Conservation (phyloP, 805 yeast genomes). For the Isabelozyma heimii region DNA sequence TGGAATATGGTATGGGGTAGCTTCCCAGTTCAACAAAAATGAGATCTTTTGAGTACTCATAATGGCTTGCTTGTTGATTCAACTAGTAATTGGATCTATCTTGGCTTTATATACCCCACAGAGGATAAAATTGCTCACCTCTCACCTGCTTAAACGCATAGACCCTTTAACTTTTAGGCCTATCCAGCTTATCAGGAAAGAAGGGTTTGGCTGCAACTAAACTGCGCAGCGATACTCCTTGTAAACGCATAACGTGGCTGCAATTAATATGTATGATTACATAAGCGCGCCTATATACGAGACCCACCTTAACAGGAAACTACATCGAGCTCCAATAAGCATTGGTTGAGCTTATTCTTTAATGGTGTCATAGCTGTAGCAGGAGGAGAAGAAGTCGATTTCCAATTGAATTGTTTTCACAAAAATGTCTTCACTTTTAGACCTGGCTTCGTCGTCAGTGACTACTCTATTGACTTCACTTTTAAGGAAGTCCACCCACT, state of each 20-base stretch:
- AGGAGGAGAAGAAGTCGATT: slow-evolving; percentile 44
- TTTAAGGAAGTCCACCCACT: slow-evolving; percentile 47
- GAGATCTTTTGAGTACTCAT: slow-evolving; percentile 50
- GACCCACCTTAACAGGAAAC: too few relatives aligned
- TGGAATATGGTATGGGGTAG: slow-evolving; percentile 57
- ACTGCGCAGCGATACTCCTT: background rate
- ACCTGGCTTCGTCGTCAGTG: slow-evolving; percentile 17
- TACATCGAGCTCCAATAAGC: too few relatives aligned
- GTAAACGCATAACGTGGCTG: slow-evolving; percentile 1
- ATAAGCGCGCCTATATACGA: background rate
- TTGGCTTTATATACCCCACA: background rate
- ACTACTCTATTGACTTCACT: slow-evolving; percentile 41
- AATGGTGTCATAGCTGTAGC: slow-evolving; percentile 27
- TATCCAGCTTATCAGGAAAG: too few relatives aligned
- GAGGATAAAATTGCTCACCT: background rate
- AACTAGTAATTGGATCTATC: background rate
- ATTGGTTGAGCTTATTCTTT: background rate
- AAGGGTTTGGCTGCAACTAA: background rate
- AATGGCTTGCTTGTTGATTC: background rate
- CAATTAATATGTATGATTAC: background rate
- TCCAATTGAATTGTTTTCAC: slow-evolving; percentile 38
- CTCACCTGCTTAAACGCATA: background rate
- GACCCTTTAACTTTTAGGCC: background rate
- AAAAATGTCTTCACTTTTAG: slow-evolving; percentile 21
- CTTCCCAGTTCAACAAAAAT: slow-evolving; percentile 52